A percentile compares a stretch with the other conserved stretches of the same genome.
These are phyloP conservation scores for Bryum argenteum DNA, from an alignment of 225 moss, liverwort and hornwort genomes.

Conservation along the genomic window DNA sequence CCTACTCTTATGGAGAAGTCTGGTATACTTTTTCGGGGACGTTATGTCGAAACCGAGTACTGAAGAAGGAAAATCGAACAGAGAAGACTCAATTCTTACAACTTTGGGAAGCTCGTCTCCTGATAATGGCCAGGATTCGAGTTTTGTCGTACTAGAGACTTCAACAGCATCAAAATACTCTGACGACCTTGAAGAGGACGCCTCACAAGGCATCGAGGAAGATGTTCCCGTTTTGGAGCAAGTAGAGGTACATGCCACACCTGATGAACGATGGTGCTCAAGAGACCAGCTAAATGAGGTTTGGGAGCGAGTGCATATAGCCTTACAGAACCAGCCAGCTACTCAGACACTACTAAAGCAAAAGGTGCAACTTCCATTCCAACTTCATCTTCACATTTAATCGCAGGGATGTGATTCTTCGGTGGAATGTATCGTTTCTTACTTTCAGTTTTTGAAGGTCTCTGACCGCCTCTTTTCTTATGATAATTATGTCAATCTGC, in stretches of 20 bases:
- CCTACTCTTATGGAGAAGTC: slow-evolving; percentile 29
- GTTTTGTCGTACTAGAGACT: slow-evolving; percentile 17
- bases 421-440: neutral
- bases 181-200: slow-evolving; percentile 15
- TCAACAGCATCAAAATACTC: slow-evolving; percentile 20
- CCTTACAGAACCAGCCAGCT: slow-evolving; percentile 70
- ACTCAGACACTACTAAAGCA: slow-evolving; percentile 75
- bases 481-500: slow-evolving; percentile 8
- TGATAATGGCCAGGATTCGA: slow-evolving; percentile 21
- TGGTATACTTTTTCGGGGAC: slow-evolving; percentile 33
- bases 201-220: slow-evolving; percentile 21
- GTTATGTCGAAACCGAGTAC: slow-evolving; percentile 11
- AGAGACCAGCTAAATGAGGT: slow-evolving; percentile 48
- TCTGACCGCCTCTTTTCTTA: neutral
- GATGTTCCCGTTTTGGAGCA: slow-evolving; percentile 22
- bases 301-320: slow-evolving; percentile 61
- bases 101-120: slow-evolving; percentile 15
- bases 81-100: neutral
- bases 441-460: neutral
- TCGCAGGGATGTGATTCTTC: slow-evolving; percentile 4
- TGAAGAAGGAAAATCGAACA: slow-evolving; percentile 18
- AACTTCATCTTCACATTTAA: slow-evolving; percentile 13
- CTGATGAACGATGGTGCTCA: slow-evolving; percentile 36
- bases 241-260: slow-evolving; percentile 11
- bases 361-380: slow-evolving; percentile 49